Conservation (phyloP, 2,329 filamentous ascomycete species). For the Neonectria punicea region DNA sequence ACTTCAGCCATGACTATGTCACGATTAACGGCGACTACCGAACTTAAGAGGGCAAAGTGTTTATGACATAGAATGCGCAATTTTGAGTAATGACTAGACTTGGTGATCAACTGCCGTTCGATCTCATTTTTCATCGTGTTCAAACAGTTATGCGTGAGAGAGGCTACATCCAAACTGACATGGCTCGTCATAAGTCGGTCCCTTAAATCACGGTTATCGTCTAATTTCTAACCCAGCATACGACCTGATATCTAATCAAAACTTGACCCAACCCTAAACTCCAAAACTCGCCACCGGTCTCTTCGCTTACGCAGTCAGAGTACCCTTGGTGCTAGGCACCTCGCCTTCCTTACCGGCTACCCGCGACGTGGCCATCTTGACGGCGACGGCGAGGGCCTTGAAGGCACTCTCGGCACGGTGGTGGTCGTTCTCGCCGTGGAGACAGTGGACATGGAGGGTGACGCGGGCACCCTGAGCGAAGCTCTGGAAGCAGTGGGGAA, state of each 20-base stretch:
- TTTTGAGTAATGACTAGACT: conserved; percentile 19
- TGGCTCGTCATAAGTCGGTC: background rate
- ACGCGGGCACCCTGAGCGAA: conserved; percentile 91
- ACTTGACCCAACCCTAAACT: conserved; percentile 35
- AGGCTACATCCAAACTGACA: background rate
- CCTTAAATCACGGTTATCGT: background rate
- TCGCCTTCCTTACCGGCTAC: conserved; percentile 88
- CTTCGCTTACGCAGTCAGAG: conserved; percentile 68
- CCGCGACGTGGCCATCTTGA: conserved; percentile 78
- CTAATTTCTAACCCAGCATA: conserved; percentile 27
- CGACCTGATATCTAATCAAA: conserved; percentile 25
- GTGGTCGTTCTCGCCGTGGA: conserved; percentile 93
- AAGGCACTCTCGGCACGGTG: conserved; percentile 97
- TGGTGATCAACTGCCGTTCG: conserved; percentile 7
- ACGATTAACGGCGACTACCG: conserved; percentile 77
- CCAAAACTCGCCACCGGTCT: conserved; percentile 20
- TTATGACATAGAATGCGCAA: conserved; percentile 8
- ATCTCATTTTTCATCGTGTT: background rate
- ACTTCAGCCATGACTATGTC: conserved; percentile 85
- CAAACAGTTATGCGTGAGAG: background rate
- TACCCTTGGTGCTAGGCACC: conserved; percentile 96
- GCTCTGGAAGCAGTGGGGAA: conserved; percentile 93
- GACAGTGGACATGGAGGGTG: conserved; percentile 94
- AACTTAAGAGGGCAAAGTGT: conserved; percentile 56
- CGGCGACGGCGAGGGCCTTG: conserved; percentile 91